Evolutionary conservation across 306 rosid genomes (phyloP), one percentile per base, ranked within the genome.

Genomic region (Alnus glutinosa): DNA sequence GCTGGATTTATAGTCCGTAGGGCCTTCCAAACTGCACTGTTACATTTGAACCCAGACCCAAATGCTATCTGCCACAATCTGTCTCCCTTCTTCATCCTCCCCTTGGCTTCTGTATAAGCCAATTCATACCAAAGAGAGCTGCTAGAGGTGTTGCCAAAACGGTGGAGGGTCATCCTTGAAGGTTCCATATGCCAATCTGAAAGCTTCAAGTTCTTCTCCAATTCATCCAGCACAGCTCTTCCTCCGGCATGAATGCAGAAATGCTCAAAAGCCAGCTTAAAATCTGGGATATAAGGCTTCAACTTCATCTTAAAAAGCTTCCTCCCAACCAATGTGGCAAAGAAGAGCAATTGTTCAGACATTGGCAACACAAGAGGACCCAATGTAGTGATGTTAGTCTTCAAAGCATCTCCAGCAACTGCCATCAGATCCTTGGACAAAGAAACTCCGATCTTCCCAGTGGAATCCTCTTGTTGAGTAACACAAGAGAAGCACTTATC

Each of bases 221-320:
- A 71, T 81, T 87, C 93, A 84, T 89, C 91, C 19, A 89, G 83
- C 79, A 89, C 89, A 1, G 88, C 93, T 82, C 93, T 86, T 71
- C 93, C 91, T 36, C 93, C 91, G 1, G 91, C 90, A 75, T 89
- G 93, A 54, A 89, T 89, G 82, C 90, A 87, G 77, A 89, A 87
- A 74, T 89, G 94, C 12, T 90, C 92, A 36, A 90, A 90, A 39
- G 94, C 92, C 81, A 90, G 54, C 75, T 88, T 88, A 46, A 90
- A 90, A 81, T 90, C 90, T 0, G 90, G 94, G 73, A 90, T 88
- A 75, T 88, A 90, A 32, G 93, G 89, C 83, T 84, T 86, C 66
- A 86, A 36, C 69, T 86, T 87, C 90, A 82, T 84, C 86, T 88
- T 88, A 51, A 90, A 76, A 54, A 88, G 71, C 73, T 79, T 84